phyloP scores from a whole-genome alignment of 179 eudicot species.

The Spinacia oleracea region DNA sequence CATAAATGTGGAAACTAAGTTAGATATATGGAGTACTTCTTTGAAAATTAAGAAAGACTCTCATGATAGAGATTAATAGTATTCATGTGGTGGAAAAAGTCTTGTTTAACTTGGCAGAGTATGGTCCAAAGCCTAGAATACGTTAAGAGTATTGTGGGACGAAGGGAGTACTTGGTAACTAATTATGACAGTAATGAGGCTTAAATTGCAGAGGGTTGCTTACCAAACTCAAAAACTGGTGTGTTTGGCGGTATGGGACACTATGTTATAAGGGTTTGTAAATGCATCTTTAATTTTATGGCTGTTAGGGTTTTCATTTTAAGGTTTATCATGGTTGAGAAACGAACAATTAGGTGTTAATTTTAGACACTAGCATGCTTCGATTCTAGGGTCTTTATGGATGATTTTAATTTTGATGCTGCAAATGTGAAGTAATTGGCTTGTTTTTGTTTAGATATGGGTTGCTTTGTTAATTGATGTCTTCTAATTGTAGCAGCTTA shows the following conservation, averaged over 20 bases:
- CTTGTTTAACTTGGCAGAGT: no score
- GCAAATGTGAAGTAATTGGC: not conserved
- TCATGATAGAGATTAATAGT: no score
- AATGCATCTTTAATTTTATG: not conserved
- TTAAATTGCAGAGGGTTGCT: not conserved
- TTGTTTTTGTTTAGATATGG: not conserved
- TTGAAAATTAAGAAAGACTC: no score
- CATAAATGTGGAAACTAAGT: no score
- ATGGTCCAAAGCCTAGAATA: no score
- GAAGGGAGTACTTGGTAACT: not conserved
- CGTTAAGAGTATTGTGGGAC: no score
- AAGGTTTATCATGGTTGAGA: not conserved
- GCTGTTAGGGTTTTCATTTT: not conserved
- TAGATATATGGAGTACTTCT: no score
- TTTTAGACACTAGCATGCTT: not conserved
- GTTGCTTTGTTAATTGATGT: not conserved
- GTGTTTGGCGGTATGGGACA: not conserved
- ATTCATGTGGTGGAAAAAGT: no score
- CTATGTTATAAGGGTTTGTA: not conserved
- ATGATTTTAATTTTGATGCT: no score
- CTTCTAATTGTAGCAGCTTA: not conserved
- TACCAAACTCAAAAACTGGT: not conserved
- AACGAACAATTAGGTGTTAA: no score
- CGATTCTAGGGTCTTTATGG: not conserved
- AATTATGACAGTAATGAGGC: no score